A percentile compares a stretch with the other conserved stretches of the same genome.
phyloP scores from a whole-genome alignment of 495 filamentous ascomycete species.

The Aspergillus asperescens region DNA sequence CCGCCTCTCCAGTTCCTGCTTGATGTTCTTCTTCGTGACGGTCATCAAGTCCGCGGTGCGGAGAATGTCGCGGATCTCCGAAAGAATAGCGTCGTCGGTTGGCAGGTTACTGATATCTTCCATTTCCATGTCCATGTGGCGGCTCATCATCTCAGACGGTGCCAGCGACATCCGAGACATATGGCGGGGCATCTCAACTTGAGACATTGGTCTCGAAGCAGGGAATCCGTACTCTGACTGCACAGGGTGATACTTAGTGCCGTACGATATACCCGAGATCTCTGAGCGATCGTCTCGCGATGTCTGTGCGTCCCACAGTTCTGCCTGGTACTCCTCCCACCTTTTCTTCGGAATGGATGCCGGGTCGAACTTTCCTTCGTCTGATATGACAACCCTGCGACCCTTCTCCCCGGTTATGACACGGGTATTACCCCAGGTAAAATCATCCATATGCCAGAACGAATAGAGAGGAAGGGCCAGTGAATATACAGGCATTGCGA shows the following conservation, averaged over 20 bases:
- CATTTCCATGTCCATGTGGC: conserved; percentile 56
- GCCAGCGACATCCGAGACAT: conserved; percentile 75
- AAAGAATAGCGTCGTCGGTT: conserved; percentile 80
- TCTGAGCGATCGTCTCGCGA: conserved; percentile 85
- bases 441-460: conserved; percentile 99
- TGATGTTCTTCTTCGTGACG: conserved; percentile 98
- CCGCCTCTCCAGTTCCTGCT: conserved; percentile 81
- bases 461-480: conserved; percentile 88
- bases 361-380: conserved; percentile 98
- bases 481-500: conserved; percentile 88
- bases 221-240: conserved; percentile 45
- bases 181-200: conserved; percentile 55
- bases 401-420: conserved; percentile 95
- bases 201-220: conserved; percentile 67
- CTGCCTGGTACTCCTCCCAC: conserved; percentile 98
- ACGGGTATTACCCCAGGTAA: conserved; percentile 96
- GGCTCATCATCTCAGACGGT: conserved; percentile 65
- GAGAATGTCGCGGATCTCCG: conserved; percentile 92
- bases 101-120: conserved; percentile 69
- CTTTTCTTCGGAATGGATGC: conserved; percentile 88
- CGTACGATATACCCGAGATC: conserved; percentile 84
- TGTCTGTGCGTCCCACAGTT: conserved; percentile 88
- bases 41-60: conserved; percentile 90
- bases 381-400: conserved; percentile 84
- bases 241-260: conserved; percentile 68